phyloP scores from a whole-genome alignment of 2,329 filamentous ascomycete species.

The Escovopsis weberi region DNA sequence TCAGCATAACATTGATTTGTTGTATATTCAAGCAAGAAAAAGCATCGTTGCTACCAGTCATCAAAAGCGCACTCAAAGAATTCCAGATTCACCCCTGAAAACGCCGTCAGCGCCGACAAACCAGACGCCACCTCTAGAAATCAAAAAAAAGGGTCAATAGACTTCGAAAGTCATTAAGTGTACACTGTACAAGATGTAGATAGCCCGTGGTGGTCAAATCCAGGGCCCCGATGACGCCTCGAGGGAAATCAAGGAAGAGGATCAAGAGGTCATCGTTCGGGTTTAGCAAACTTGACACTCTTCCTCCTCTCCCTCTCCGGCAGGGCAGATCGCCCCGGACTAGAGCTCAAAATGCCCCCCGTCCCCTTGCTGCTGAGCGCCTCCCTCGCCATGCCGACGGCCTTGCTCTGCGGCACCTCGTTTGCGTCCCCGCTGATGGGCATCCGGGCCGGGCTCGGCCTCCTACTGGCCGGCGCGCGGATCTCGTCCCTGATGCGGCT shows the following conservation, averaged over 20 bases:
- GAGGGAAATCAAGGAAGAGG: background rate
- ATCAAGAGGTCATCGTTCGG: conserved; percentile 13
- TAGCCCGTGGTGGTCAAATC: no score
- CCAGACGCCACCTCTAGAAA: background rate
- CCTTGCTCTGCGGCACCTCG: conserved; percentile 43
- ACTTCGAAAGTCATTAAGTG: background rate
- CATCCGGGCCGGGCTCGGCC: conserved; percentile 14
- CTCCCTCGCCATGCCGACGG: conserved; percentile 45
- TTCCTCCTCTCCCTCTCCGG: conserved; percentile 42
- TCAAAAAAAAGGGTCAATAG: background rate
- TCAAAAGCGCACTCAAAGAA: background rate
- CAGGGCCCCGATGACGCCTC: no score
- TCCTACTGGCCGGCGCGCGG: conserved; percentile 11
- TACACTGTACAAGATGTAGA: background rate
- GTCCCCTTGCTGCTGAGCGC: conserved; percentile 22
- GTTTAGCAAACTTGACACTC: conserved; percentile 47
- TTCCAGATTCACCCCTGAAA: background rate
- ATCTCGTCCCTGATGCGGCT: conserved; percentile 13
- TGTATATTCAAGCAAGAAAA: no score
- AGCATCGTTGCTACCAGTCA: background rate
- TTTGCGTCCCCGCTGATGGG: conserved; percentile 24
- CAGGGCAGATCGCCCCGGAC: conserved; percentile 26
- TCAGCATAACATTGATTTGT: no score
- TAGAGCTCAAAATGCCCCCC: conserved; percentile 32
- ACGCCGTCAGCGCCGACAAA: background rate